phyloP scores from a whole-genome alignment of 2,329 filamentous ascomycete genomes.

The Amesomyces nigricolor region DNA sequence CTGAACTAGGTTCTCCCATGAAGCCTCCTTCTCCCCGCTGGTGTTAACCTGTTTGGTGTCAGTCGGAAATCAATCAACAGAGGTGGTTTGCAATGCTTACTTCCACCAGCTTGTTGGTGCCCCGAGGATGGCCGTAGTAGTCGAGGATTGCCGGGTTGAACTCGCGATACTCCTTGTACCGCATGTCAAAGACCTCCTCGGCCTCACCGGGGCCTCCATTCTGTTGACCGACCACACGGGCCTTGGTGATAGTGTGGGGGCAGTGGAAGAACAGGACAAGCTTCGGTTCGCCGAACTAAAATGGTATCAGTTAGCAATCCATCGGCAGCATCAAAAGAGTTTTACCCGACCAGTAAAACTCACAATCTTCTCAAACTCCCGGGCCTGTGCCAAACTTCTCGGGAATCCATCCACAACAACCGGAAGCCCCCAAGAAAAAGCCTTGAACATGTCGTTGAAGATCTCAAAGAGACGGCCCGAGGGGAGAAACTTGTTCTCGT shows the following conservation, averaged over 20 bases:
- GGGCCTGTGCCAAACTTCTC: not conserved
- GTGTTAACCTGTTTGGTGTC: not conserved
- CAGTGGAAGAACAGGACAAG: conserved; percentile 9
- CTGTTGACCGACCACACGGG: not conserved
- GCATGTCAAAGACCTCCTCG: conserved; percentile 7
- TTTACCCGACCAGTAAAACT: not conserved
- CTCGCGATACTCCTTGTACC: conserved; percentile 1
- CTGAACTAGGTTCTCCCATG: not conserved
- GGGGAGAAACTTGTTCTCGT: not conserved
- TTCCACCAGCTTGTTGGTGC: conserved; percentile 4
- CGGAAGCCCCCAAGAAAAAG: not conserved
- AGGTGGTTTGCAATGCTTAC: not conserved
- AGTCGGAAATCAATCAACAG: not conserved
- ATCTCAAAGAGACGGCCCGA: not conserved
- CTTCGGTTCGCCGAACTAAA: conserved; percentile 1
- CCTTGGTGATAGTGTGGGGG: not conserved
- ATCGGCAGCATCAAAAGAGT: too few relatives aligned
- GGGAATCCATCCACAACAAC: conserved; percentile 17
- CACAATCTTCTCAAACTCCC: conserved; percentile 1
- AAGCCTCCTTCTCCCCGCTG: not conserved
- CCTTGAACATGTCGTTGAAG: not conserved
- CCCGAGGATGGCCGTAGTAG: not conserved
- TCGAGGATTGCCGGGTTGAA: conserved; percentile 3
- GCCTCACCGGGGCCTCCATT: not conserved
- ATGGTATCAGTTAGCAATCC: not conserved